phyloP scores from a whole-genome alignment of 2,329 filamentous ascomycete genomes.

The Xylaria sp. region DNA sequence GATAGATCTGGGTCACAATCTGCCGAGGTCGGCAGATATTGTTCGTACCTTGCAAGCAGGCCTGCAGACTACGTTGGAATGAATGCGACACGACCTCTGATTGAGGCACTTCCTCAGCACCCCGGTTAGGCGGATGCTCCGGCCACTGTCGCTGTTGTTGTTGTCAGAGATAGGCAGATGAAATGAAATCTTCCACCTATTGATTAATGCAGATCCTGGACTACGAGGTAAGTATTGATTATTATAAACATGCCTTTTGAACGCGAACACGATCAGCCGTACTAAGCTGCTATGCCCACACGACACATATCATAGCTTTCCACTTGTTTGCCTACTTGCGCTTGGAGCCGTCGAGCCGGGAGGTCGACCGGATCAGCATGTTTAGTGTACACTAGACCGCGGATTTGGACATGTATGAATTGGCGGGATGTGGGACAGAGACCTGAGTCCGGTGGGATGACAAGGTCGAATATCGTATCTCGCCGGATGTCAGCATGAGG shows the following conservation, averaged over 20 bases:
- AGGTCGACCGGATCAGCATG: constrained; percentile 2
- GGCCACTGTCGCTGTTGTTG: neutral
- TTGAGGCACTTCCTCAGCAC: neutral
- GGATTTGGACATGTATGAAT: neutral
- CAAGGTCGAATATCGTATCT: neutral
- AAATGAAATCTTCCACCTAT: neutral
- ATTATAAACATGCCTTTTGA: neutral
- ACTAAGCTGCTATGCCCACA: neutral
- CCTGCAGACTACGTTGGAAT: constrained; percentile 1
- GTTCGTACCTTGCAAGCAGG: neutral
- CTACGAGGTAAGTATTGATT: neutral
- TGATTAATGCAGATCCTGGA: constrained; percentile 1
- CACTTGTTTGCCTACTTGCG: no score
- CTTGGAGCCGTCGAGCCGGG: neutral
- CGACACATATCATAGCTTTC: neutral
- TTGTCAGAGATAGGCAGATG: neutral
- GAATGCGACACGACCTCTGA: constrained; percentile 4
- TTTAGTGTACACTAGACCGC: neutral
- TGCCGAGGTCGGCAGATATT: constrained; percentile 33
- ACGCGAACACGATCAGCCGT: neutral
- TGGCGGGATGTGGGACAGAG: constrained; percentile 16
- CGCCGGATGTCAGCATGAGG: neutral
- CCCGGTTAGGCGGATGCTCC: neutral
- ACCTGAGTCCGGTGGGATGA: neutral
- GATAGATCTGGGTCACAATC: constrained; percentile 18